Percentiles rank a stretch among this genome's conserved stretches.
These are phyloP conservation scores for Carallia brachiata DNA, from an alignment of 345 rosid species.

Conservation along the genomic window DNA sequence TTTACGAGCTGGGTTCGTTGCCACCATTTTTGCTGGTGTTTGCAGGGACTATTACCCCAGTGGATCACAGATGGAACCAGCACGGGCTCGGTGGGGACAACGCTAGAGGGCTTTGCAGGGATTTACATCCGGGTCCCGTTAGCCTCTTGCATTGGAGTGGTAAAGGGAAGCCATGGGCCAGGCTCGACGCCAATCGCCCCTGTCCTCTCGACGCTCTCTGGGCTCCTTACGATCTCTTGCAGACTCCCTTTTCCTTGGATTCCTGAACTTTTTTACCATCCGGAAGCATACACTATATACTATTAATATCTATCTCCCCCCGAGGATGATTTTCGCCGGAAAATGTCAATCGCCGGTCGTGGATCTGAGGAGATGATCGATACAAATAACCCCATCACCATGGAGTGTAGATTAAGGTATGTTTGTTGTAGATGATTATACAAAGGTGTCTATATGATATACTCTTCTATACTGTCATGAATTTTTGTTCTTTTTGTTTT, in stretches of 20 bases:
- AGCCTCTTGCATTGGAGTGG: slow-evolving; percentile 38
- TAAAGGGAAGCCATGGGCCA: slow-evolving; percentile 36
- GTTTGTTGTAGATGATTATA: slow-evolving; percentile 7
- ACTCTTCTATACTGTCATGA: neutral
- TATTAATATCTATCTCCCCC: too few species aligned
- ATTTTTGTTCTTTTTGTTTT: neutral
- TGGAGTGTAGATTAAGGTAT: slow-evolving; percentile 1
- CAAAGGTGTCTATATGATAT: neutral
- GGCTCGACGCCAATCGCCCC: slow-evolving; percentile 33
- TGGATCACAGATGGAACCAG: slow-evolving; percentile 79
- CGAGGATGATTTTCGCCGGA: neutral
- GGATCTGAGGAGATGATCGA: neutral
- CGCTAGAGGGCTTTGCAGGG: slow-evolving; percentile 28
- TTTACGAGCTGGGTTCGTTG: slow-evolving; percentile 72
- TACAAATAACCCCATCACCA: neutral
- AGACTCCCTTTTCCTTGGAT: slow-evolving; percentile 35
- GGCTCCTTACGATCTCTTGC: slow-evolving; percentile 39
- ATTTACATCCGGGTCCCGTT: slow-evolving; percentile 34
- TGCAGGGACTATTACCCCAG: slow-evolving; percentile 66
- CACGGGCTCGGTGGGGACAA: slow-evolving; percentile 54
- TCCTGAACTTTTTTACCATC: slow-evolving; percentile 8
- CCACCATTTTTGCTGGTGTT: slow-evolving; percentile 77
- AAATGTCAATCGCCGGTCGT: neutral
- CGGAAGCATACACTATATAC: too few species aligned
- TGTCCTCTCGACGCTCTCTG: slow-evolving; percentile 35